Base-by-base conservation (phyloP, 2,329 filamentous ascomycete genomes). In the Xenoacremonium recifei region DNA sequence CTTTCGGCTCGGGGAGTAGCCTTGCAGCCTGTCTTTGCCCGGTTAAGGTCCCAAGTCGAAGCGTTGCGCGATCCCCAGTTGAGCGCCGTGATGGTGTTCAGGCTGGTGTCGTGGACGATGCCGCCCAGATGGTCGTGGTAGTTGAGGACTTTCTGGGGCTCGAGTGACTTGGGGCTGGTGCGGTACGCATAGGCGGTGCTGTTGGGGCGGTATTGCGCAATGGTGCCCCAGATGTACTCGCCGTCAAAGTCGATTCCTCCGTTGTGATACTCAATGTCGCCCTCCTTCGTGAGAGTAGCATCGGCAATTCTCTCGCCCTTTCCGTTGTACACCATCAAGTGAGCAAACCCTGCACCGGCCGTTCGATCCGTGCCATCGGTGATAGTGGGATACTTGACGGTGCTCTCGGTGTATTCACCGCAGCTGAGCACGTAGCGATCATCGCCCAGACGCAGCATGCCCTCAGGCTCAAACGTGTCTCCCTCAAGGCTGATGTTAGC, bases 281-380 rank as follows among this genome's bases (percentile, higher is more conserved):
- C 69, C 3, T 59, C 49, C 11, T 51, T 47, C 2, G 68, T 71
- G 11, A 76, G 59, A 0, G 63, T 71, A 4, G 66, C 70, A 48
- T 76, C 71, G 3, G 68, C 70, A 12, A 76, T 62, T 3, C 64
- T 55, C 9, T 55, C 52, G 3, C 72, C 72, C 6, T 65, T 54
- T 0, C 65, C 64, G 37, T 70, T 63, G 49, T 71, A 76, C 3
- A 75, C 60, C 18, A 73, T 59, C 33, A 75, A 41, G 38, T 75
- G 71, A 6, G 65, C 66, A 36, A 71, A 72, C 0, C 72, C 71
- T 3, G 62, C 62, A 4, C 72, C 70, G 2, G 68, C 45, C 6
- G 63, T 67, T 18, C 70, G 64, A 48, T 79, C 75, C 3, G 73
- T 79, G 5, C 75, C 76, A 25, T 75, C 75, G 57, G 72, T 68